Evolutionary conservation across 768 basidiomycete species (phyloP).

Genomic region (Hydnomerulius pinastri): DNA sequence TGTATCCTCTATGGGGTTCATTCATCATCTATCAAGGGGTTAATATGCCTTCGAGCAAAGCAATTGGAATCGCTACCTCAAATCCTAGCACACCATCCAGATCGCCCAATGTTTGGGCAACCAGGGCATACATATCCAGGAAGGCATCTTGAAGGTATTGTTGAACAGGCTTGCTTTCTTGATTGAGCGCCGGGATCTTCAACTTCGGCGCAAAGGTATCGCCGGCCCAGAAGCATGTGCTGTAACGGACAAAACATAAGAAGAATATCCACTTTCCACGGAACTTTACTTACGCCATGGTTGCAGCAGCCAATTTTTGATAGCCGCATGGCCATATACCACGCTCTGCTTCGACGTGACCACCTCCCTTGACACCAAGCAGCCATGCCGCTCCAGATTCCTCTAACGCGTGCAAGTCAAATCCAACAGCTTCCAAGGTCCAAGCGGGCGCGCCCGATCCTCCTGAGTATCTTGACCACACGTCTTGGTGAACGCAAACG

Average conservation of each 20-base stretch:
- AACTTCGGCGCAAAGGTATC: slow-evolving; percentile 83
- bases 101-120: slow-evolving; percentile 70
- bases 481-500: slow-evolving; percentile 88
- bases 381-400: slow-evolving; percentile 88
- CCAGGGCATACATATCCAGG: slow-evolving; percentile 69
- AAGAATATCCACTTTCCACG: not conserved
- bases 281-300: slow-evolving; percentile 72
- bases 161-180: slow-evolving; percentile 67
- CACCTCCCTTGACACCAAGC: slow-evolving; percentile 73
- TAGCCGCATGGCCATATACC: slow-evolving; percentile 95
- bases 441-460: slow-evolving; percentile 97
- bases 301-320: slow-evolving; percentile 88
- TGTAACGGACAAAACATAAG: slow-evolving; percentile 27
- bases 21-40: slow-evolving; percentile 74
- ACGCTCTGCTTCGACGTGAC: slow-evolving; percentile 73
- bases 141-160: slow-evolving; percentile 81
- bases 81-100: slow-evolving; percentile 85
- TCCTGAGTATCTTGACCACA: slow-evolving; percentile 93
- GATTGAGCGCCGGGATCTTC: slow-evolving; percentile 46
- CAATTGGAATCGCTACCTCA: slow-evolving; percentile 54
- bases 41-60: not conserved
- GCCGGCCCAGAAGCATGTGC: slow-evolving; percentile 94
- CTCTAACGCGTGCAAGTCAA: slow-evolving; percentile 79
- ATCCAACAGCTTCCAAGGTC: slow-evolving; percentile 86
- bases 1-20: slow-evolving; percentile 93